Base-by-base conservation (phyloP, 1,284 basidiomycete species). In the Xanthoconium separans region DNA sequence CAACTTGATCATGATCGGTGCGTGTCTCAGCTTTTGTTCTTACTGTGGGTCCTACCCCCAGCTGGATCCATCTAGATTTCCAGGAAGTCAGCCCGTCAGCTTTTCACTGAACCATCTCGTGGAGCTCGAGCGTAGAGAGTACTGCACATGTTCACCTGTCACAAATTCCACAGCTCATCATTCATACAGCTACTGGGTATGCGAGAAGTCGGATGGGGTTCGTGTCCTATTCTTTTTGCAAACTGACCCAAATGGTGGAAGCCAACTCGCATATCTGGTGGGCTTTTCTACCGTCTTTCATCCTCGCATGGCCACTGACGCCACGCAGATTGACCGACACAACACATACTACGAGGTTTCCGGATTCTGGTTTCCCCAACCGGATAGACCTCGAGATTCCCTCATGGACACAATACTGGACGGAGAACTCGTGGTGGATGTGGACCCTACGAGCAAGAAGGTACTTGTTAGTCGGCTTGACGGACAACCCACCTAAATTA, bases 121-220 rank as follows among this genome's bases (percentile, higher is more conserved):
- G 10, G 82, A 89, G 65, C 78, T 98, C 42, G 92, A 96, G 73
- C 75, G 74, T 24, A 83, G 88, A 76, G 93, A 98, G 93, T 94
- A 69, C 63, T 80, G 83, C 54, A 44, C 36, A 34, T 43, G 50
- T 40, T 49, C 51, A 20, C 50, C 20, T 33, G 18, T 31, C 51
- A 30, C 20, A 11, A 44, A 40, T 49, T 36, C 6, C 48, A 50
- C 31, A 16, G 40, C 55, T 61, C 40, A 45, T 22, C 36, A 33
- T 43, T n/a, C 58, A 34, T 50, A 45, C 48, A 97, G 94, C 70
- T 99, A 91, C 70, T 99, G 96, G 96, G 96, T 99, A 30, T 98
- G 95, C 75, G 97, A 99, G 75, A 99, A 99, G 77, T 97, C 95
- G n/a, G 97, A 99, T 68, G 97, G 97, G 3, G 75, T 98, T 50